Percentiles rank a stretch among this genome's conserved stretches.
Conservation (phyloP, 1,284 basidiomycete genomes). For the Moniliophthora roreri region DNA sequence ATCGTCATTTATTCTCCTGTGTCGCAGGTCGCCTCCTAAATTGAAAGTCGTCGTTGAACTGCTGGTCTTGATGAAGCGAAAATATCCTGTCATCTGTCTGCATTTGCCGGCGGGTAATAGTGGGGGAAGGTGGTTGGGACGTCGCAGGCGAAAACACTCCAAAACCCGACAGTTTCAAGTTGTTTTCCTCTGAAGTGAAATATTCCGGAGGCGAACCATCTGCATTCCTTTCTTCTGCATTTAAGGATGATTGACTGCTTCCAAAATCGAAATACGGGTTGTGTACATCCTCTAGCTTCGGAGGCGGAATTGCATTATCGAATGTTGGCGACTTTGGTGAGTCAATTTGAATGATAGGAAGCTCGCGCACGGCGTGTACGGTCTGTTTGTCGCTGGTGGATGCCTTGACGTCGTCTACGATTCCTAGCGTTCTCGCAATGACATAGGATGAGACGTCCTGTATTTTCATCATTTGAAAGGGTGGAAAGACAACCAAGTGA, state of each 20-base stretch:
- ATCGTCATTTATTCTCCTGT: background rate
- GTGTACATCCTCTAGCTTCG: background rate
- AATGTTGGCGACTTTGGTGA: constrained; percentile 17
- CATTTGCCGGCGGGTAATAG: constrained; percentile 36
- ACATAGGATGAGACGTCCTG: constrained; percentile 81
- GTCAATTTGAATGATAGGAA: constrained; percentile 30
- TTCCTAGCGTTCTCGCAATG: constrained; percentile 78
- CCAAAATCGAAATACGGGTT: constrained; percentile 2
- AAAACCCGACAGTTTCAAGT: constrained; percentile 62
- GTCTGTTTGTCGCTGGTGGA: constrained; percentile 58
- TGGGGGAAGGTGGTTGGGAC: constrained; percentile 65
- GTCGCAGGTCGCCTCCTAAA: constrained; percentile 2
- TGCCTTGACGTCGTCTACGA: constrained; percentile 69
- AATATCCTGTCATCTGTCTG: constrained; percentile 8
- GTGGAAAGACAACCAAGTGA: constrained; percentile 7
- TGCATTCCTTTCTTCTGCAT: background rate
- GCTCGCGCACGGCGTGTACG: constrained; percentile 23
- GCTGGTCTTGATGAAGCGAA: background rate
- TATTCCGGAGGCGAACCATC: constrained; percentile 36
- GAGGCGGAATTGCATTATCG: background rate
- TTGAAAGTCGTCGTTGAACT: constrained; percentile 6
- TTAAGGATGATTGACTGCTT: constrained; percentile 9
- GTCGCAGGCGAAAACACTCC: constrained; percentile 69
- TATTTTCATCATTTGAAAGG: background rate
- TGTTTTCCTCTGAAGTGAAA: constrained; percentile 51